Evolutionary conservation across 179 eudicot species (phyloP).

Genomic region (Patellifolia procumbens): DNA sequence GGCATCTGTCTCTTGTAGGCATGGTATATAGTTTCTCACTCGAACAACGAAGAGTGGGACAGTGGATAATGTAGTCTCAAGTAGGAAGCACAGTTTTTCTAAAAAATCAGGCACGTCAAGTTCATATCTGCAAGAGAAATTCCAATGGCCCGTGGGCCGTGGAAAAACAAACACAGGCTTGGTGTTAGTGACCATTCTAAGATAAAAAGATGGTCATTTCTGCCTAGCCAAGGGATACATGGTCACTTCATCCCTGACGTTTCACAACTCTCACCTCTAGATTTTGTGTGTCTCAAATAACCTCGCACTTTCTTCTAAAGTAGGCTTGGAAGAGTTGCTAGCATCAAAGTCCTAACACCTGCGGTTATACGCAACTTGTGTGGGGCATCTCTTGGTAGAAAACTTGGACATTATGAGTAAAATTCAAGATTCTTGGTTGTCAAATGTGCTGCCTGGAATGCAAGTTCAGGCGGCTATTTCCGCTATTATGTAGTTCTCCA

Average conservation of each 20-base stretch:
- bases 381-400: not conserved
- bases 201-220: not conserved
- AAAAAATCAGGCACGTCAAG: not conserved
- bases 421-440: not conserved
- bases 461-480: not conserved
- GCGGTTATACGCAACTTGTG: too few relatives aligned
- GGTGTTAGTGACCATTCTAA: not conserved
- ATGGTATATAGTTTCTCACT: not conserved
- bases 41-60: not conserved
- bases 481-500: not conserved
- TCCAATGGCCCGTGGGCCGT: not conserved
- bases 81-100: too few relatives aligned
- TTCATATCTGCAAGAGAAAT: not conserved
- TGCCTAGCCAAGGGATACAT: not conserved
- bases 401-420: not conserved
- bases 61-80: not conserved
- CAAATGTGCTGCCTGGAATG: not conserved
- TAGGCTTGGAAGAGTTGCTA: not conserved
- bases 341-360: not conserved
- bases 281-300: not conserved
- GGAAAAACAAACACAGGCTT: not conserved
- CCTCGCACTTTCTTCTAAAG: not conserved
- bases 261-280: not conserved
- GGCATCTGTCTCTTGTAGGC: not conserved
- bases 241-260: not conserved